Evolutionary conservation across 106 monocot species (phyloP).

Genomic region (Phalaenopsis aphrodite): DNA sequence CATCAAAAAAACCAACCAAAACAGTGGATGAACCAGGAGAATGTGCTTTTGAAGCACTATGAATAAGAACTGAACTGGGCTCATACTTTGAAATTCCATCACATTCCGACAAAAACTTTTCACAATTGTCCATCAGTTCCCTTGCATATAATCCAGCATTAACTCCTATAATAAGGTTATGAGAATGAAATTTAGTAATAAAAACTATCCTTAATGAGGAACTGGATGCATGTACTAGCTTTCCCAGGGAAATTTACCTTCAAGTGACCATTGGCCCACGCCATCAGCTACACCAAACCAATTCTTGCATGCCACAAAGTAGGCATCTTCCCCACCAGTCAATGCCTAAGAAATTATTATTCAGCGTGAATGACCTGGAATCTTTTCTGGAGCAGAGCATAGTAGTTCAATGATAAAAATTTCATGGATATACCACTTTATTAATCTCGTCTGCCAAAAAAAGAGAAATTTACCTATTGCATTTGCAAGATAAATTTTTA

Average conservation of each 20-base stretch:
- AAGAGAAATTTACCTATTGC: no score
- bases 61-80: conserved; percentile 54
- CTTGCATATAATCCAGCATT: conserved; percentile 94
- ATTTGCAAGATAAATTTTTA: no score
- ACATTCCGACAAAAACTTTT: conserved; percentile 39
- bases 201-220: no score
- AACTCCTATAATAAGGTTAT: conserved; percentile 35
- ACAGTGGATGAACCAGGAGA: conserved; percentile 88
- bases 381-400: no score
- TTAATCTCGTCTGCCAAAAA: no score
- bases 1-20: conserved; percentile 79
- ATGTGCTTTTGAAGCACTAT: conserved; percentile 45
- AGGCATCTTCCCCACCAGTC: conserved; percentile 98
- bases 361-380: no score
- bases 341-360: conserved; percentile 35
- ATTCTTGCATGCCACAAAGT: conserved; percentile 60
- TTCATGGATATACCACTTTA: no score
- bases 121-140: conserved; percentile 83
- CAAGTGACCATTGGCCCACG: conserved; percentile 96
- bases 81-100: conserved; percentile 20
- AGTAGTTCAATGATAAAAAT: no score
- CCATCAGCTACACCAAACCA: conserved; percentile 99
- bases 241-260: conserved; percentile 37
- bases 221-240: no score
- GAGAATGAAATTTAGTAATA: neutral